Conservation (phyloP, 1,284 basidiomycete species). For the Agroathelia rolfsii region DNA sequence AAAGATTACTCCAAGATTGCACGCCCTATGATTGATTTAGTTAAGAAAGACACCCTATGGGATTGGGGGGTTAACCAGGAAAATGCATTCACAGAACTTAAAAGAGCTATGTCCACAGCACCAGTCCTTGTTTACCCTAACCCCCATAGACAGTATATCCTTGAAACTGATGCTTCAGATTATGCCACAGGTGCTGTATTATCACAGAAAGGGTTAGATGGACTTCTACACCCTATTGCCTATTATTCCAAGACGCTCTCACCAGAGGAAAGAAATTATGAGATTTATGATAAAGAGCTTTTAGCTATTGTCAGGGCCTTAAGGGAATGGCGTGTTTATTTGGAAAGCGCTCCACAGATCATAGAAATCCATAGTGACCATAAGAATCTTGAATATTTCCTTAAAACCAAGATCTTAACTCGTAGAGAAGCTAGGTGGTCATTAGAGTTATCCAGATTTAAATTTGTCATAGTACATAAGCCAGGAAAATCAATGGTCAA, state of each 20-base stretch:
- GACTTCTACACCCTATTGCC: slow-evolving; percentile 21
- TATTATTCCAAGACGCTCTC: slow-evolving; percentile 23
- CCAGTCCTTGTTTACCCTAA: slow-evolving; percentile 12
- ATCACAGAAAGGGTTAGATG: slow-evolving; percentile 20
- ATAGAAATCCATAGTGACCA: slow-evolving; percentile 34
- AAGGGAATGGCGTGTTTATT: slow-evolving; percentile 23
- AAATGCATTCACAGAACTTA: neutral
- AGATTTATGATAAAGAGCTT: slow-evolving; percentile 27
- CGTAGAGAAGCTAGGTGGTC: slow-evolving; percentile 25
- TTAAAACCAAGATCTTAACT: slow-evolving; percentile 24
- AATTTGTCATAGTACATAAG: slow-evolving; percentile 25
- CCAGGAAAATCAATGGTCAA: slow-evolving; percentile 24
- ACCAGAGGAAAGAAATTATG: slow-evolving; percentile 24
- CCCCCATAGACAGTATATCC: slow-evolving; percentile 12
- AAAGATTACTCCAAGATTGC: slow-evolving; percentile 23
- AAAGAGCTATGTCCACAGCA: neutral
- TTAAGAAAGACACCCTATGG: slow-evolving; percentile 13
- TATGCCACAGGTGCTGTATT: slow-evolving; percentile 22
- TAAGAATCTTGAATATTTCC: slow-evolving; percentile 25
- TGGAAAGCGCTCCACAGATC: slow-evolving; percentile 22
- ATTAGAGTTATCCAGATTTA: slow-evolving; percentile 26
- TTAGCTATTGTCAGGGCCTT: slow-evolving; percentile 25
- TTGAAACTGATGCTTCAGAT: slow-evolving; percentile 27
- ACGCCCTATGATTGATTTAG: slow-evolving; percentile 19
- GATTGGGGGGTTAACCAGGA: slow-evolving; percentile 1